These are phyloP conservation scores for Castanopsis chinensis DNA, from an alignment of 306 rosid genomes.

Conservation along the genomic window DNA sequence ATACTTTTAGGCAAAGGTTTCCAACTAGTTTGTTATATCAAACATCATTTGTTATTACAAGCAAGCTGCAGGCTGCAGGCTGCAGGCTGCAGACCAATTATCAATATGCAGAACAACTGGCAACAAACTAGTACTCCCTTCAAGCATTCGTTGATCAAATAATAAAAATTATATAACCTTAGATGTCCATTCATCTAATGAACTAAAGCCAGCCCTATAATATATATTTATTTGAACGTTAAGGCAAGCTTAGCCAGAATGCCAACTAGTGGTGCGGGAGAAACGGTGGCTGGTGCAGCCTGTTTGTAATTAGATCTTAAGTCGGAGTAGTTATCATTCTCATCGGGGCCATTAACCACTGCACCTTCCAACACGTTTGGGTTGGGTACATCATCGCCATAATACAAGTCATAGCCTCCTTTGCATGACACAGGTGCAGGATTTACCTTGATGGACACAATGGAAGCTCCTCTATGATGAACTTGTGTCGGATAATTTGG, in stretches of 20 bases:
- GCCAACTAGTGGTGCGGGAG: slow-evolving; percentile 50
- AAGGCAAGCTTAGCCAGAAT: slow-evolving; percentile 50
- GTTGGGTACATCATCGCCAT: slow-evolving; percentile 31
- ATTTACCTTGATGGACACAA: slow-evolving; percentile 42
- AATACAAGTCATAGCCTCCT: slow-evolving; percentile 44
- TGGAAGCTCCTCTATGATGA: slow-evolving; percentile 79
- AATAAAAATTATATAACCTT: no score
- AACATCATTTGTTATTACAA: no score
- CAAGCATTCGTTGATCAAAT: no score
- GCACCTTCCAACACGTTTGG: slow-evolving; percentile 64
- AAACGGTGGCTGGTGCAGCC: slow-evolving; percentile 48
- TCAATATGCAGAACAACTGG: no score
- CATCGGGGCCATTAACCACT: slow-evolving; percentile 42
- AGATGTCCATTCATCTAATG: no score
- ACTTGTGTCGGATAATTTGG: slow-evolving; percentile 37
- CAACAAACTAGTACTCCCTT: no score
- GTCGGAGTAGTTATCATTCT: slow-evolving; percentile 33
- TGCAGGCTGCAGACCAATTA: no score
- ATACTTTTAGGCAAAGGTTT: no score
- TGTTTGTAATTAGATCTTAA: slow-evolving; percentile 30
- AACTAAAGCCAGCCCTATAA: no score
- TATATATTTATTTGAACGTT: background rate
- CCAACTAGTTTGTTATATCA: no score
- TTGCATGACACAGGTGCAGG: slow-evolving; percentile 33
- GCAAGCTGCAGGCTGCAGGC: no score